phyloP scores from a whole-genome alignment of 805 yeast species.

The Saturnispora sekii region DNA sequence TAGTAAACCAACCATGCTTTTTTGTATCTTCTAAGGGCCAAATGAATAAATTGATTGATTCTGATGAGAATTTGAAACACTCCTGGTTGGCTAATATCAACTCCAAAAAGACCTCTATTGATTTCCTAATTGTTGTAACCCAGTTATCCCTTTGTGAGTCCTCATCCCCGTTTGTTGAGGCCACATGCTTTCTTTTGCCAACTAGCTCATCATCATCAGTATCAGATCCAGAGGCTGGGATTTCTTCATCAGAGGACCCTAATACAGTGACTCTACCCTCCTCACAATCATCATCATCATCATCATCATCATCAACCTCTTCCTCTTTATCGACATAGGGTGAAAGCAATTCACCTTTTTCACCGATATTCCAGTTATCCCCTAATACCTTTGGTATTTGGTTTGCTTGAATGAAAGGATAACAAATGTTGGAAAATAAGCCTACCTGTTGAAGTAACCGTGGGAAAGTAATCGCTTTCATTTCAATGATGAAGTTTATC shows the following conservation, averaged over 20 bases:
- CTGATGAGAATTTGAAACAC: constrained; percentile 7
- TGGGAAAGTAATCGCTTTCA: constrained; percentile 34
- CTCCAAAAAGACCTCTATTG: constrained; percentile 14
- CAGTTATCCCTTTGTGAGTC: background rate
- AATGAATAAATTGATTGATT: constrained; percentile 13
- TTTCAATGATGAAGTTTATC: constrained; percentile 25
- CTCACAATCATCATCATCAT: constrained; percentile 2
- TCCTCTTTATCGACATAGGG: background rate
- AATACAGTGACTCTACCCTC: constrained; percentile 2
- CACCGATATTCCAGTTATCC: constrained; percentile 17
- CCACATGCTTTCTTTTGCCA: background rate
- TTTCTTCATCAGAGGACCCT: constrained; percentile 9
- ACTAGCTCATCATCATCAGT: background rate
- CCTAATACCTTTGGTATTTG: constrained; percentile 23
- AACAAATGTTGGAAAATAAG: constrained; percentile 36
- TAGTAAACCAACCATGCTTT: constrained; percentile 19
- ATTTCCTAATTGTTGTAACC: constrained; percentile 10
- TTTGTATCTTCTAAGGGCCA: constrained; percentile 6
- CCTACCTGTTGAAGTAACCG: constrained; percentile 34
- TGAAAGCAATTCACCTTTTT: constrained; percentile 1
- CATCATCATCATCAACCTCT: background rate
- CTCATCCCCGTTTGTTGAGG: too few species aligned
- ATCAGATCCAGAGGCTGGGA: constrained; percentile 6
- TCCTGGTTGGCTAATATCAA: constrained; percentile 11
- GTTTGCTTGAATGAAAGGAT: constrained; percentile 29